Evolutionary conservation across 2,329 filamentous ascomycete genomes (phyloP).

Genomic region (Rhinocladiella similis): DNA sequence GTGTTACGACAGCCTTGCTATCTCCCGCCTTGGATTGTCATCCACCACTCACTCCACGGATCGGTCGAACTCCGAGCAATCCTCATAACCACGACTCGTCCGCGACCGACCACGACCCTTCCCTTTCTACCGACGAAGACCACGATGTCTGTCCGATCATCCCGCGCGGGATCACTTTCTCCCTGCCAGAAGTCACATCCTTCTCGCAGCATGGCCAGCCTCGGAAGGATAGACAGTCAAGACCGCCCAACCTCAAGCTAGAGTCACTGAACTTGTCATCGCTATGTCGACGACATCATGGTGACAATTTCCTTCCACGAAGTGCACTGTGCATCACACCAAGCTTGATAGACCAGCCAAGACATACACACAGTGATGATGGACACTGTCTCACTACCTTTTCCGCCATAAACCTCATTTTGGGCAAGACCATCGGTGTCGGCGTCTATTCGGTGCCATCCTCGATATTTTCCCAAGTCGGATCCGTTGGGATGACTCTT

Average conservation of each 20-base stretch:
- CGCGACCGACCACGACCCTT: not conserved
- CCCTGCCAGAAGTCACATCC: not conserved
- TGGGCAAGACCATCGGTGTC: slow-evolving; percentile 41
- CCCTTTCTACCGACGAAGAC: not conserved
- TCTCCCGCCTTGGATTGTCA: slow-evolving; percentile 7
- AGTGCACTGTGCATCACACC: slow-evolving; percentile 16
- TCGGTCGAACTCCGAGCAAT: slow-evolving; percentile 5
- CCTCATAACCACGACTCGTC: not conserved
- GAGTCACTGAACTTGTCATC: slow-evolving; percentile 9
- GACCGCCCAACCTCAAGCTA: slow-evolving; percentile 5
- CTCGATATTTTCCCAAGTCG: slow-evolving; percentile 54
- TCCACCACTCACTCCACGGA: slow-evolving; percentile 11
- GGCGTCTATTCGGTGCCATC: slow-evolving; percentile 57
- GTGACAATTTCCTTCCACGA: slow-evolving; percentile 11
- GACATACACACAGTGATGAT: not conserved
- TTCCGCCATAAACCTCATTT: slow-evolving; percentile 33
- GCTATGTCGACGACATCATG: not conserved
- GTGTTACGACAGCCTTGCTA: slow-evolving; percentile 6
- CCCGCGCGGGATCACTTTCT: not conserved
- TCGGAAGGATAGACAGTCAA: slow-evolving; percentile 3
- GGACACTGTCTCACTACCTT: slow-evolving; percentile 23
- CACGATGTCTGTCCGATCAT: not conserved
- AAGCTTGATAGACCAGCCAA: slow-evolving; percentile 12
- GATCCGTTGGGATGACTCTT: slow-evolving; percentile 55
- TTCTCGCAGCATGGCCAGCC: not conserved